Evolutionary conservation across 2,329 filamentous ascomycete species (phyloP).

Genomic region (Madurella mycetomatis): DNA sequence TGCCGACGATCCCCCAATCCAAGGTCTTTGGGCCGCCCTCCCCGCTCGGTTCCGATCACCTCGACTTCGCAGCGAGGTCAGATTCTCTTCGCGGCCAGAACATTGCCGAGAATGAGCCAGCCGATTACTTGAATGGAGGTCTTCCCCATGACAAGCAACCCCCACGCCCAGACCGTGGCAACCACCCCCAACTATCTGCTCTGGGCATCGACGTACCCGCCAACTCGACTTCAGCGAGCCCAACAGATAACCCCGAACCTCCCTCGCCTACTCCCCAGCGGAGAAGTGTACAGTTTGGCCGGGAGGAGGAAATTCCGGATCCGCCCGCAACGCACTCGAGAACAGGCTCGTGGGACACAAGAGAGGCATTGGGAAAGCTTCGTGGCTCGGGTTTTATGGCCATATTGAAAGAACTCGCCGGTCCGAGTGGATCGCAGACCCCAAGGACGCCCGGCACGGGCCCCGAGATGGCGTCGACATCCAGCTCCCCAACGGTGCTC

Average conservation of each 20-base stretch:
- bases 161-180: slow-evolving; percentile 18
- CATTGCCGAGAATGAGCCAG: slow-evolving; percentile 24
- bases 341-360: slow-evolving; percentile 63
- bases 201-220: slow-evolving; percentile 20
- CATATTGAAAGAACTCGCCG: slow-evolving; percentile 70
- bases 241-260: slow-evolving; percentile 25
- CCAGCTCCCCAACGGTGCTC: slow-evolving; percentile 45
- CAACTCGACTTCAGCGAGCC: slow-evolving; percentile 17
- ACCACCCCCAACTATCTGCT: slow-evolving; percentile 12
- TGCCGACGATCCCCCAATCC: slow-evolving; percentile 26
- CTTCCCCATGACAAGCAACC: slow-evolving; percentile 31
- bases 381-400: slow-evolving; percentile 67
- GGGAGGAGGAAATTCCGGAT: slow-evolving; percentile 47
- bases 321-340: slow-evolving; percentile 50
- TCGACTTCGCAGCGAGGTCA: slow-evolving; percentile 26
- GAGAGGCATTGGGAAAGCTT: slow-evolving; percentile 55
- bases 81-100: slow-evolving; percentile 10
- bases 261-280: slow-evolving; percentile 42
- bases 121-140: slow-evolving; percentile 38
- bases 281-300: slow-evolving; percentile 73
- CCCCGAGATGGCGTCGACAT: slow-evolving; percentile 37
- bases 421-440: slow-evolving; percentile 37
- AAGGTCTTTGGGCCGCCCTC: slow-evolving; percentile 17
- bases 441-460: slow-evolving; percentile 16
- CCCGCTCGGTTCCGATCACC: slow-evolving; percentile 25